Base-by-base conservation (phyloP, 768 basidiomycete species). In the Serendipita vermifera region DNA sequence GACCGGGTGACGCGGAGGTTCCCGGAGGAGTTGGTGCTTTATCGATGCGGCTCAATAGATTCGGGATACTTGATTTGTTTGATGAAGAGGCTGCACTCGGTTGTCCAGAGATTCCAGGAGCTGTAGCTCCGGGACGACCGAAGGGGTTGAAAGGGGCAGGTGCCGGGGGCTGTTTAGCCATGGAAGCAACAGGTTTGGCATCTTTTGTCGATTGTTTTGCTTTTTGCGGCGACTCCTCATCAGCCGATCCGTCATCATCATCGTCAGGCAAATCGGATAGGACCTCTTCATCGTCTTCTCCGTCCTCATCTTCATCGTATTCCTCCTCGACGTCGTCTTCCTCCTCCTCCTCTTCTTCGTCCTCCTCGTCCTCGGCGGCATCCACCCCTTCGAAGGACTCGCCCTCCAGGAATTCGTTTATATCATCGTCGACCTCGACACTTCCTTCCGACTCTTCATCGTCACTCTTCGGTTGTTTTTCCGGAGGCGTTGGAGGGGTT, bases 91-190 rank as follows among this genome's bases (percentile, higher is more conserved):
- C n/a, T n/a, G n/a, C n/a, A n/a, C n/a, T n/a, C n/a, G n/a, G n/a
- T n/a, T n/a, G n/a, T n/a, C n/a, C n/a, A n/a, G n/a, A n/a, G n/a
- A n/a, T n/a, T n/a, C n/a, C 35, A 36, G 35, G 35, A 9, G 11
- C 41, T 24, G 24, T 24, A 11, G 14, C 24, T 31, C 32, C n/a
- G 11, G 46, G 5, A 26, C 22, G 5, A 9, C 5, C 46, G 29
- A 31, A 51, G 46, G 46, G 46, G 29, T 20, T 51, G 3, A 31
- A 51, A 20, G 22, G 20, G 29, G 46, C 65, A 0, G 75, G 75
- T 24, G 69, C 63, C 51, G 80, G 79, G 3, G 75, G 75, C 60
- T 76, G 82, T 5, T 81, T 81, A 13, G 73, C 70, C 14, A 82
- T 81, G 2, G 77, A 71, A 38, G 82, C 81, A 38, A 78, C 72